Conservation (phyloP, 192 early-diverging fungal species). For the Tieghemiomyces parasiticus region DNA sequence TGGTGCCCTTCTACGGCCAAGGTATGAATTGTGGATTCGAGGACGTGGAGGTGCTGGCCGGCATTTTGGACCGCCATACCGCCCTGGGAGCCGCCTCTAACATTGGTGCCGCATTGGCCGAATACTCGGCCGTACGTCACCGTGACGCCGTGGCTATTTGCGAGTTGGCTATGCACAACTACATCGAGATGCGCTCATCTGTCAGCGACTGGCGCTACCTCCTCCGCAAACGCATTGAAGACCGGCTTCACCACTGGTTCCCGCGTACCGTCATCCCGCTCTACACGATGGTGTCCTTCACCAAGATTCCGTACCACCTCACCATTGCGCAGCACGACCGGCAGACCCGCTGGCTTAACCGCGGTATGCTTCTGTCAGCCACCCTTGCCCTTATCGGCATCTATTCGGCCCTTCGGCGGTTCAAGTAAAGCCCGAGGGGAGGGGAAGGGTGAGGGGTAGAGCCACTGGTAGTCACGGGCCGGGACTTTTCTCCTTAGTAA, state of each 20-base stretch:
- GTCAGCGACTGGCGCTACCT: slow-evolving; percentile 63
- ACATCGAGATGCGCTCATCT: slow-evolving; percentile 81
- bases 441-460: too few relatives aligned
- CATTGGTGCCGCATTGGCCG: slow-evolving; percentile 38
- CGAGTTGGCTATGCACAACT: slow-evolving; percentile 88
- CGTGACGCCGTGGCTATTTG: slow-evolving; percentile 75
- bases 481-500: too few relatives aligned
- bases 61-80: slow-evolving; percentile 36
- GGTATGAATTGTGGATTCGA: slow-evolving; percentile 99
- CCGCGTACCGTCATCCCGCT: slow-evolving; percentile 67
- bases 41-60: slow-evolving; percentile 57
- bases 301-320: slow-evolving; percentile 71
- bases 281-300: slow-evolving; percentile 94
- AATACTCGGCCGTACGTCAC: slow-evolving; percentile 52
- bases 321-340: slow-evolving; percentile 31
- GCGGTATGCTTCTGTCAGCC: too few relatives aligned
- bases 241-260: slow-evolving; percentile 49
- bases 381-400: too few relatives aligned
- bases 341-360: slow-evolving; percentile 33
- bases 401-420: too few relatives aligned
- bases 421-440: too few relatives aligned
- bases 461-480: too few relatives aligned
- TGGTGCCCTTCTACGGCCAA: slow-evolving; percentile 97
- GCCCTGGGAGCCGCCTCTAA: slow-evolving; percentile 16
- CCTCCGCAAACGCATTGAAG: slow-evolving; percentile 67